phyloP scores from a whole-genome alignment of 202 grass and related monocot genomes.

The Digitaria exilis region DNA sequence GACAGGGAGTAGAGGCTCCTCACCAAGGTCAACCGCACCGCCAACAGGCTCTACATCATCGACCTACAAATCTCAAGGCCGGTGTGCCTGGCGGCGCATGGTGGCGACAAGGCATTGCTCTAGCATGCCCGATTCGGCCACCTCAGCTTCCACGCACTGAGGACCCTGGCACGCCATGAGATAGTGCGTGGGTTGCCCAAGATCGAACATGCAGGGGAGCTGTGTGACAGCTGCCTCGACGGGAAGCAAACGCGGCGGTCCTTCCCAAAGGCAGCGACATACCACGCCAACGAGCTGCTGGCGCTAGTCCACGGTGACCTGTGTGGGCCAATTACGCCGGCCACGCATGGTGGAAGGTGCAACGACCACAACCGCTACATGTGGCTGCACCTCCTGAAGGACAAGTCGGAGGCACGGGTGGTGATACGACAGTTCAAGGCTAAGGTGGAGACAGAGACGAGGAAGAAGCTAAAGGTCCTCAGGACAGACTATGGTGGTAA shows the following conservation, averaged over 20 bases:
- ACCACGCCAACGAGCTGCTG: fast-evolving
- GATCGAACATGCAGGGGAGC: not conserved
- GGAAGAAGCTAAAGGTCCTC: no score
- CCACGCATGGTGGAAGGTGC: not conserved
- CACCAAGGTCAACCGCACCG: no score
- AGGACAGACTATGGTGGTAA: no score
- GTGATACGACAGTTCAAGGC: no score
- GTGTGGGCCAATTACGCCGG: not conserved
- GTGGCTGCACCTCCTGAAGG: not conserved
- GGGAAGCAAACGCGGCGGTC: not conserved
- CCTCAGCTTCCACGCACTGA: not conserved
- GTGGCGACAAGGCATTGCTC: no score
- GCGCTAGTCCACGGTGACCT: not conserved
- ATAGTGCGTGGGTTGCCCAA: not conserved
- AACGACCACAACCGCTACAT: not conserved
- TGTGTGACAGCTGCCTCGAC: not conserved
- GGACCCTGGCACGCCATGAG: not conserved
- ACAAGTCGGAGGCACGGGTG: no score
- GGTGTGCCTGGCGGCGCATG: not conserved
- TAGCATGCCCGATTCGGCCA: no score
- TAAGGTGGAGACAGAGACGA: no score
- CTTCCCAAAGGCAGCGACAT: not conserved
- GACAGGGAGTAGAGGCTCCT: not conserved
- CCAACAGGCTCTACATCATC: no score
- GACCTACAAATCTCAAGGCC: fast-evolving